Base-by-base conservation (phyloP, 305 asterid genomes). In the Solanum aculeatissimum region DNA sequence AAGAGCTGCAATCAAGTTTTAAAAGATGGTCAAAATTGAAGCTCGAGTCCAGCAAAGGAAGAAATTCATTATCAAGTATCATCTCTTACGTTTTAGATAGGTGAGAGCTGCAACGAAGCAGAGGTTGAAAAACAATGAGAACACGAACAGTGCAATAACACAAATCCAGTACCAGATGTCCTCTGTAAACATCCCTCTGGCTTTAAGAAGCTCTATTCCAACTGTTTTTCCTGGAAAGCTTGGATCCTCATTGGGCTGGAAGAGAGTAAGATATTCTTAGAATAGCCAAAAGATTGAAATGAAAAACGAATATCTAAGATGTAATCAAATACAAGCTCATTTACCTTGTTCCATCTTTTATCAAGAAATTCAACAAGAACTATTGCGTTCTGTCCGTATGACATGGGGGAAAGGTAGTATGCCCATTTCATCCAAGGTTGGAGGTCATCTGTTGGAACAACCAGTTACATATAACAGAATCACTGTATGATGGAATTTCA, bases 391-490 rank as follows among this genome's bases (percentile, higher is more conserved):
- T 86, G 93, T 81, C 91, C 91, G 14, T 89, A 89, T 51, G 84
- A 86, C 93, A 90, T 88, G 18, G 91, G 91, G 47, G 92, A 90
- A 80, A 88, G 84, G 83, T 89, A 89, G 75, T 91, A 91, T 1
- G 91, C 92, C 94, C 94, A 91, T 86, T 83, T 91, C 94, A 91
- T 86, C 94, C 94, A 91, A 47, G 93, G 94, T 79, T 89, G 90
- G 87, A 92, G 91, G 85, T 92, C 94, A 88, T 92, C 94, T 91
- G 88, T 51, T 78, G 40, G 16, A 25, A 57, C 25, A 60, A 71
- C 45, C 23, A 51, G 42, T 42, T 21, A 47, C 23, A 40, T 27
- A 19, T 32, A 18, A 53, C 27, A 54, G 66, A 42, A 21, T 53
- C 82, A 40, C 35, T 62, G 23, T 35, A 32, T 23, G 38, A 57